Base-by-base conservation (phyloP, 768 basidiomycete genomes). In the Leccinum variicolor region DNA sequence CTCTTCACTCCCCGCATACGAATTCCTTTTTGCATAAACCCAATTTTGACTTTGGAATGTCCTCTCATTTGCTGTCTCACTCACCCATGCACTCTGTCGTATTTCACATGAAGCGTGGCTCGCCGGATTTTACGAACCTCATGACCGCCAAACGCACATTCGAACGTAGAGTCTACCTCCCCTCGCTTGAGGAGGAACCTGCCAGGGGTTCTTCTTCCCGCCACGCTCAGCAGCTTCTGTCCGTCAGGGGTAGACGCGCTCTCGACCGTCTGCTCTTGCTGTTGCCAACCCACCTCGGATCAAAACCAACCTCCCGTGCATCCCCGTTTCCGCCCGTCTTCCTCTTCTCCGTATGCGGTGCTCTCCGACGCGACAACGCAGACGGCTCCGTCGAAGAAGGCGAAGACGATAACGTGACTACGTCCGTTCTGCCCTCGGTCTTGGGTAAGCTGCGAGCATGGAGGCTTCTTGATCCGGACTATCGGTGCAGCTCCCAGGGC, bases 311-410 rank as follows among this genome's bases (percentile, higher is more conserved):
- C 3, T 43, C 60, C 7, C 33, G n/a, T 10, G 1, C 11, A 10
- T 29, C 55, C 8, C 23, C 34, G 4, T 58, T 69, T 36, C 46
- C 60, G 19, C 59, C 69, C 13, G 28, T 54, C 14, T 43, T 71
- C 29, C 64, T 70, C 47, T 64, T 65, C 41, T 57, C 69, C 19
- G 64, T 71, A n/a, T 69, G 69, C 39, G 52, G 59, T 3, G 34
- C 13, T 36, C 51, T 70, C 39, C 65, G 54, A 15, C 49, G 23
- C 3, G 36, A n/a, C 28, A 29, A n/a, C 3, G 17, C 34, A 1
- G 26, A 25, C 21, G 19, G 21, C 29, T 23, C 54, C 14, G 25
- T 13, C 4, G 55, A 52, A 25, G 54, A 36, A 25, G 11, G 1
- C 10, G 45, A 60, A 4, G n/a, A 41, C 39, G n/a, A n/a, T 41